A percentile compares a stretch with the other conserved stretches of the same genome.
Evolutionary conservation across 768 basidiomycete species (phyloP).

Genomic region (Postia placenta): DNA sequence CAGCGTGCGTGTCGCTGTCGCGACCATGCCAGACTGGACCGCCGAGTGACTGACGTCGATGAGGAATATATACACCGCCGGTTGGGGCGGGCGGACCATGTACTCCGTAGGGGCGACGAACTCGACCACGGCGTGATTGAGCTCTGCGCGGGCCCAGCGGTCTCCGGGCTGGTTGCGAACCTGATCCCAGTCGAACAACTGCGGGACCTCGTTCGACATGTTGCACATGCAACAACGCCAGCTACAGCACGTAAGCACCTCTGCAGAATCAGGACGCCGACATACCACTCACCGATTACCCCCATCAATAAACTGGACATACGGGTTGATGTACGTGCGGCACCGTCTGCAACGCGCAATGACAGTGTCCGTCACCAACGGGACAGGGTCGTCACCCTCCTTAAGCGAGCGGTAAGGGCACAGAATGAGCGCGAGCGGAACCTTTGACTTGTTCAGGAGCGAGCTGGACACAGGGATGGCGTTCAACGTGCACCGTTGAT

Average conservation of each 20-base stretch:
- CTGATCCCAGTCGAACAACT: conserved; percentile 98
- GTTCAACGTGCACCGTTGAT: conserved; percentile 88
- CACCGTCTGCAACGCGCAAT: conserved; percentile 95
- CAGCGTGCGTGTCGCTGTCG: conserved; percentile 94
- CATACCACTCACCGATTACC: conserved; percentile 66
- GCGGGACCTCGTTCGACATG: conserved; percentile 96
- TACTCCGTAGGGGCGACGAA: conserved; percentile 98
- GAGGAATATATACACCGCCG: conserved; percentile 94
- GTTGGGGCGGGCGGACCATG: conserved; percentile 98
- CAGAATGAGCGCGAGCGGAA: conserved; percentile 84
- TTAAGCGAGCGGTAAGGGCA: conserved; percentile 87
- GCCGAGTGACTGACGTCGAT: conserved; percentile 94
- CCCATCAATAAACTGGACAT: conserved; percentile 95
- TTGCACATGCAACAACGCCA: conserved; percentile 99
- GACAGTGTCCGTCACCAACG: conserved; percentile 88
- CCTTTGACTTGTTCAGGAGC: conserved; percentile 81
- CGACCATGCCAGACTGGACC: conserved; percentile 95
- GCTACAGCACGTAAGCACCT: conserved; percentile 27
- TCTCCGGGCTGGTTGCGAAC: conserved; percentile 90
- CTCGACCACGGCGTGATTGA: conserved; percentile 93
- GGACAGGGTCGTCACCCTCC: conserved; percentile 78
- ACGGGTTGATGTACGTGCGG: conserved; percentile 96
- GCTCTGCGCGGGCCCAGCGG: conserved; percentile 88
- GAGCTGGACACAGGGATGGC: conserved; percentile 89
- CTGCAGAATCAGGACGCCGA: not conserved